Conservation (phyloP, 371 early-diverging fungal genomes). For the Syncephalastrum racemosum region DNA sequence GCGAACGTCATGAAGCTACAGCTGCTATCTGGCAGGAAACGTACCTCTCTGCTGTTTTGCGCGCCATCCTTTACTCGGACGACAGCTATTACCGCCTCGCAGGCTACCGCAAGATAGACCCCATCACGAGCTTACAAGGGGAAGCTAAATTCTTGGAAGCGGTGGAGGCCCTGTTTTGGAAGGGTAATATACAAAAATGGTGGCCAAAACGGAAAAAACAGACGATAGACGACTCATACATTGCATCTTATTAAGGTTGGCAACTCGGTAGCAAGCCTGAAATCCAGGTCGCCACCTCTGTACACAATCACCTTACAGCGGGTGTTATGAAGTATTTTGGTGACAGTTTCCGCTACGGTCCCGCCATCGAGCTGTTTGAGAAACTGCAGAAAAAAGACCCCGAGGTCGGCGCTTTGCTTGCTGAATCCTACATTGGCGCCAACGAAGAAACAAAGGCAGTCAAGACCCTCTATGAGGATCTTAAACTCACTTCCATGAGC, state of each 20-base stretch:
- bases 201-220: not conserved
- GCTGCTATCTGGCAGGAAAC: constrained; percentile 90
- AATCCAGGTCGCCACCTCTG: constrained; percentile 86
- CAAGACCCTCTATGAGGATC: constrained; percentile 76
- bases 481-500: constrained; percentile 77
- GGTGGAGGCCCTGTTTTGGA: constrained; percentile 80
- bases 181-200: constrained; percentile 38
- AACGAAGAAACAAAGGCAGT: constrained; percentile 93
- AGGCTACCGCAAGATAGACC: constrained; percentile 87
- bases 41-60: constrained; percentile 81
- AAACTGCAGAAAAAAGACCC: constrained; percentile 80
- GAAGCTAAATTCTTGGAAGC: constrained; percentile 86
- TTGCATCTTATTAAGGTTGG: constrained; percentile 62
- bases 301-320: constrained; percentile 81
- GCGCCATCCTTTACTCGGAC: constrained; percentile 88
- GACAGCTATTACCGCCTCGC: constrained; percentile 82
- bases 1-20: constrained; percentile 77
- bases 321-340: constrained; percentile 87
- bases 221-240: not conserved
- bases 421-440: constrained; percentile 71
- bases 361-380: constrained; percentile 81
- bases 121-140: constrained; percentile 67
- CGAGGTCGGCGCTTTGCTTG: constrained; percentile 85
- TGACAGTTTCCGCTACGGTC: constrained; percentile 76
- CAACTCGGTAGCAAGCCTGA: constrained; percentile 93